Conservation (phyloP, 2,329 filamentous ascomycete genomes). For the Colletotrichum karsti region DNA sequence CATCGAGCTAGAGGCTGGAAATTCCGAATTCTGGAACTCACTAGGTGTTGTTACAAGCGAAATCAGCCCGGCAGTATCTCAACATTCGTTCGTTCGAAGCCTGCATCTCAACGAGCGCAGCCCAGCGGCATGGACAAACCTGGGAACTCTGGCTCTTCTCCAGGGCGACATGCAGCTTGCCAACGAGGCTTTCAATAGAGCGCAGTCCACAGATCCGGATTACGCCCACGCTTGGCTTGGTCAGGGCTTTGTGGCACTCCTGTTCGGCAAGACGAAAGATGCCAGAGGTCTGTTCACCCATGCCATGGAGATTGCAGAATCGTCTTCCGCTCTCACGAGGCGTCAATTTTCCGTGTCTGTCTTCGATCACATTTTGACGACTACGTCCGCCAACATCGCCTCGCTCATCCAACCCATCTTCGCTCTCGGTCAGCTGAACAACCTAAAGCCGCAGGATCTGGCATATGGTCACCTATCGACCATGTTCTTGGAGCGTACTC, state of each 20-base stretch:
- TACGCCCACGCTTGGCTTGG: conserved; percentile 95
- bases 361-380: conserved; percentile 81
- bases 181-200: conserved; percentile 87
- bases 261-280: conserved; percentile 78
- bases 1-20: conserved; percentile 94
- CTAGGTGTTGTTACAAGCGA: conserved; percentile 89
- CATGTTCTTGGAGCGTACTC: conserved; percentile 82
- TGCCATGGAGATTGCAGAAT: conserved; percentile 90
- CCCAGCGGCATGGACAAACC: conserved; percentile 87
- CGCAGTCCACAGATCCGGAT: conserved; percentile 94
- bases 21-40: conserved; percentile 97
- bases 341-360: conserved; percentile 81
- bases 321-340: conserved; percentile 76
- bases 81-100: conserved; percentile 92
- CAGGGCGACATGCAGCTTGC: conserved; percentile 88
- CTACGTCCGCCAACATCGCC: conserved; percentile 60
- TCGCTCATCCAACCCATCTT: conserved; percentile 88
- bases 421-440: conserved; percentile 82
- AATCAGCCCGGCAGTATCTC: conserved; percentile 86
- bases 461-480: conserved; percentile 80
- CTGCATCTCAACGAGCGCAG: conserved; percentile 92
- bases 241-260: conserved; percentile 84
- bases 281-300: conserved; percentile 89
- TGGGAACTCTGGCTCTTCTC: conserved; percentile 85
- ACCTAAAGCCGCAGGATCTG: conserved; percentile 75